Evolutionary conservation across 2,329 filamentous ascomycete genomes (phyloP).

Genomic region (Domatiomyces catenatus): DNA sequence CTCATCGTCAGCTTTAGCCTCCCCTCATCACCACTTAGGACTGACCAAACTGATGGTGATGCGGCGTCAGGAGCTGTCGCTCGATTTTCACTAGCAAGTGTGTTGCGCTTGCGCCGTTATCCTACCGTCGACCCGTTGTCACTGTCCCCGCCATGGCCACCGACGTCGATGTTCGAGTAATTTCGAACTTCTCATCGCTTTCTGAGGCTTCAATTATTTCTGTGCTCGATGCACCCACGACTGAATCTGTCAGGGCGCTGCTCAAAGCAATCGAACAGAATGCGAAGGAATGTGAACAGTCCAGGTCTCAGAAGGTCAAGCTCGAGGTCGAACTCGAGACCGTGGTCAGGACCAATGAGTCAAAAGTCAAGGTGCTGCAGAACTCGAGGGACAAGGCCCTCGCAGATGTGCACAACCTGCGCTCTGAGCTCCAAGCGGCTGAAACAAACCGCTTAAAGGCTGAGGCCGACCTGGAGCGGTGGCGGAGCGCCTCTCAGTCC

Average conservation of each 20-base stretch:
- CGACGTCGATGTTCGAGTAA: conserved; percentile 42
- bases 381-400: conserved; percentile 66
- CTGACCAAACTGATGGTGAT: background rate
- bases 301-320: conserved; percentile 77
- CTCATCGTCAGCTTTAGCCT: background rate
- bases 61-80: background rate
- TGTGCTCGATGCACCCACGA: conserved; percentile 47
- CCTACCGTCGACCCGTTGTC: background rate
- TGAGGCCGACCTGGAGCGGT: conserved; percentile 64
- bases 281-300: conserved; percentile 64
- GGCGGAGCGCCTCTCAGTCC: conserved; percentile 58
- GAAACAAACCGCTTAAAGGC: conserved; percentile 61
- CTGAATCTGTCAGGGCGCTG: conserved; percentile 60
- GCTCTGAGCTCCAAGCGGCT: conserved; percentile 70
- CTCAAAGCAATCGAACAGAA: conserved; percentile 61
- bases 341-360: conserved; percentile 67
- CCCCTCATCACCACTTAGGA: background rate
- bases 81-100: background rate
- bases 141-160: conserved; percentile 34
- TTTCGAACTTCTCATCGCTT: conserved; percentile 43
- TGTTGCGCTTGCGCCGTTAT: background rate
- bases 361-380: conserved; percentile 68
- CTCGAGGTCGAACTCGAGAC: conserved; percentile 88
- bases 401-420: conserved; percentile 66
- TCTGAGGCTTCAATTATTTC: conserved; percentile 41